Conservation (phyloP, 129 eudicot species). For the Dittrichia graveolens region DNA sequence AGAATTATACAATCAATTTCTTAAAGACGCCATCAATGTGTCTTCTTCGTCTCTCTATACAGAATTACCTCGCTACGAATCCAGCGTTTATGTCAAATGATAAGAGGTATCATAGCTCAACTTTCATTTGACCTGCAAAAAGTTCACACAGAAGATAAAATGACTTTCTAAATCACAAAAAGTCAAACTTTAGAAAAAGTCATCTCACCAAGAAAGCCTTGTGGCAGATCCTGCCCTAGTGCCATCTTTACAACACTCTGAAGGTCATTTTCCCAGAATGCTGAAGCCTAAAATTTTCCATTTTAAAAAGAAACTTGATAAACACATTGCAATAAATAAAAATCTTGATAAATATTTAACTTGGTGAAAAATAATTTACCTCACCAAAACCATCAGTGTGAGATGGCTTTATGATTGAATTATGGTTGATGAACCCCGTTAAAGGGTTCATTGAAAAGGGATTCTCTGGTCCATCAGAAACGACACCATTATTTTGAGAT, state of each 20-base stretch:
- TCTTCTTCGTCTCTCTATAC: slow-evolving; percentile 46
- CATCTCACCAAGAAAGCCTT: slow-evolving; percentile 53
- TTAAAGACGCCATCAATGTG: slow-evolving; percentile 35
- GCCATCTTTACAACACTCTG: slow-evolving; percentile 86
- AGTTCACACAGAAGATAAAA: slow-evolving; percentile 14
- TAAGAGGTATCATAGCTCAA: slow-evolving; percentile 52
- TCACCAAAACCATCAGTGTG: slow-evolving; percentile 39
- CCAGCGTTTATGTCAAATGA: slow-evolving; percentile 19
- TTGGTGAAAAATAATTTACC: slow-evolving; percentile 31
- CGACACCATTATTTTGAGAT: slow-evolving; percentile 24
- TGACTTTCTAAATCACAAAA: slow-evolving; percentile 15
- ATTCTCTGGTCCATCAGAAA: slow-evolving; percentile 40
- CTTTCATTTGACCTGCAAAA: slow-evolving; percentile 60
- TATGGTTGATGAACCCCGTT: slow-evolving; percentile 42
- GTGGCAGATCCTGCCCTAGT: slow-evolving; percentile 62
- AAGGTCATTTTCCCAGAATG: slow-evolving; percentile 79
- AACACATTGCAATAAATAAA: slow-evolving; percentile 8
- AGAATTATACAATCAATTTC: slow-evolving; percentile 36
- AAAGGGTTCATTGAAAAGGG: slow-evolving; percentile 41
- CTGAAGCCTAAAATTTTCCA: slow-evolving; percentile 46
- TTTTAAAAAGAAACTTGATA: neutral
- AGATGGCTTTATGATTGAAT: slow-evolving; percentile 41
- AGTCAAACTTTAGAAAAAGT: slow-evolving; percentile 36
- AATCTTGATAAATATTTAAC: slow-evolving; percentile 4
- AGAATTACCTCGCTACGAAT: slow-evolving; percentile 50